Evolutionary conservation across 2,329 filamentous ascomycete species (phyloP), one percentile per base, ranked within the genome.

Genomic region (Talaromyces sp.): DNA sequence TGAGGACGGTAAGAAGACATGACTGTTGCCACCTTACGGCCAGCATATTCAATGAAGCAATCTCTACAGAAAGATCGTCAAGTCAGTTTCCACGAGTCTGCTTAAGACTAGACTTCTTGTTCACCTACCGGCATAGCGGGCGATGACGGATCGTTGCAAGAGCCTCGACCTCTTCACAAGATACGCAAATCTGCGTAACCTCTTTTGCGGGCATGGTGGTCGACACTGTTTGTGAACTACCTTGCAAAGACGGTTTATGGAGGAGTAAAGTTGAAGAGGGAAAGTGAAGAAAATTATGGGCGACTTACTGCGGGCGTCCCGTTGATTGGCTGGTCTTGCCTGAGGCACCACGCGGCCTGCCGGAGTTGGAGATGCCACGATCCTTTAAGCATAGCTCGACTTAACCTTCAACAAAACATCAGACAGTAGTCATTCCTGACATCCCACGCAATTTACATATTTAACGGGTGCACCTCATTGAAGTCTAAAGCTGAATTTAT

Each of bases 1-100:
- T 71, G 70, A 43, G 87, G 82, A 54, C 85, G 82, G 73, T 89
- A 90, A 47, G 83, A 83, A 70, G 89, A 87, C 81, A 90, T 86
- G 57, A 93, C 90, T 77, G 94, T 94, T 70, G 92, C 85, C 67
- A 89, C 85, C 78, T 98, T 98, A 69, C 86, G 88, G 66, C 86
- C 83, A 63, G 96, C 84, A 80, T 93, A 97, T 71, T 86, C 85
- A 65, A 85, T 81, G 79, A 94, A 97, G 79, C 95, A 98, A 68
- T 84, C 79, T 64, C 89, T 92, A 69, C 41, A 9, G 27, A 54
- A 54, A 22, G 13, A 31, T 31, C 19, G 13, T 45, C 37, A 16
- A 41, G 13, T 62, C 24, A 63, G 50, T 56, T 41, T 43, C 22
- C 13, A 39, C 59, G 14, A 45, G 11, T 50, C 66, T 47, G 45